These are phyloP conservation scores for Chlamydomonas schloesseri DNA, from an alignment of 139 green algal species.

Conservation along the genomic window DNA sequence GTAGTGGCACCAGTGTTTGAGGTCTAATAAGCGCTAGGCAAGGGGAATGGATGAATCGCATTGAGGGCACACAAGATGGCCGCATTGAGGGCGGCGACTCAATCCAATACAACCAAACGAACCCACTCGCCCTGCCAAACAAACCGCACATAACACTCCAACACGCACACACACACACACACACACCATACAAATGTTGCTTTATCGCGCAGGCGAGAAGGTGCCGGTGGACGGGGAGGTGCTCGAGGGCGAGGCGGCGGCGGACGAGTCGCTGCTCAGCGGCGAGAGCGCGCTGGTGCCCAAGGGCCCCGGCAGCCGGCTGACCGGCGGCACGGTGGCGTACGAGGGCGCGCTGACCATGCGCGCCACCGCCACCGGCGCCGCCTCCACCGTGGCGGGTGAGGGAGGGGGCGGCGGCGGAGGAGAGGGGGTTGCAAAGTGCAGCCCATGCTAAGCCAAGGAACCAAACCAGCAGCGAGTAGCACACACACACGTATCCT, in stretches of 20 bases:
- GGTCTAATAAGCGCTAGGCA: no score
- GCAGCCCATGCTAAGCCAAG: no score
- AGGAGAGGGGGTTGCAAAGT: background rate
- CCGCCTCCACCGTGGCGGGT: constrained; percentile 79
- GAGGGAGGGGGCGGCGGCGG: background rate
- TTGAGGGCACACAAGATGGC: no score
- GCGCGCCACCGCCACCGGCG: constrained; percentile 76
- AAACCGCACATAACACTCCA: background rate
- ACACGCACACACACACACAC: background rate
- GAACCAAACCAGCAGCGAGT: background rate
- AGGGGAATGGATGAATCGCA: no score
- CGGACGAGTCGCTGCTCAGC: constrained; percentile 95
- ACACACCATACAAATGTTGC: no score
- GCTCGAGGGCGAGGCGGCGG: constrained; percentile 65
- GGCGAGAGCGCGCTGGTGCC: constrained; percentile 65
- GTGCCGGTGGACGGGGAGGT: constrained; percentile 93
- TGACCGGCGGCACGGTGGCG: constrained; percentile 87
- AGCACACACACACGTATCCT: background rate
- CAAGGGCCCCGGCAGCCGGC: constrained; percentile 63
- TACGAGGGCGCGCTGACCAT: constrained; percentile 87
- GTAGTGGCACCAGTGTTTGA: no score
- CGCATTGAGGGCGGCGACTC: no score
- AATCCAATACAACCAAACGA: no score
- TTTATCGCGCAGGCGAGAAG: constrained; percentile 67
- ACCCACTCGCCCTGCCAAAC: no score